A percentile compares a stretch with the other conserved stretches of the same genome.
Evolutionary conservation across 306 rosid species (phyloP).

Genomic region (Canavalia gladiata): DNA sequence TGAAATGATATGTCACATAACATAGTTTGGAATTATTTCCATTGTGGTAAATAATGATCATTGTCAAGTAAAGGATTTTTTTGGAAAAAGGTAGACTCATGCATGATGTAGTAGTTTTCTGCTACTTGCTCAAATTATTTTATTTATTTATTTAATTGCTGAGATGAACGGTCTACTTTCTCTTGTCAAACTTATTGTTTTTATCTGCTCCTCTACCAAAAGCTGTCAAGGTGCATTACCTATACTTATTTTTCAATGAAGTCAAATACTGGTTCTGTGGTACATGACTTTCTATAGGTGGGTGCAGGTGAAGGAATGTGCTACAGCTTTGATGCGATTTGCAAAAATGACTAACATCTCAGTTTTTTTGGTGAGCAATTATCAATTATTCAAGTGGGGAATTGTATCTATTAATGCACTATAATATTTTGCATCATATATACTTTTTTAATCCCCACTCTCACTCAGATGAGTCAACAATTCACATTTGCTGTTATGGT

Average conservation of each 20-base stretch:
- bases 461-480: not conserved
- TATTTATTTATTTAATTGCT: slow-evolving; percentile 25
- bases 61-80: slow-evolving; percentile 22
- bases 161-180: slow-evolving; percentile 27
- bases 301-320: slow-evolving; percentile 92
- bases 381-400: slow-evolving; percentile 6
- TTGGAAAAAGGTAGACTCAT: not conserved
- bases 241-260: slow-evolving; percentile 25
- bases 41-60: not conserved
- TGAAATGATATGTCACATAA: slow-evolving; percentile 15
- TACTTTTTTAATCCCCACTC: slow-evolving; percentile 2
- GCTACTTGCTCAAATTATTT: slow-evolving; percentile 36
- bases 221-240: slow-evolving; percentile 18
- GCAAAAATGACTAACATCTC: slow-evolving; percentile 85
- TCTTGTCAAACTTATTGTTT: slow-evolving; percentile 28
- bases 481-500: slow-evolving; percentile 29
- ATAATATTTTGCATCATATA: slow-evolving; percentile 24
- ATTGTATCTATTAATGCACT: not conserved
- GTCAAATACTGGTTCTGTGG: slow-evolving; percentile 33
- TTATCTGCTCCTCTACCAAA: slow-evolving; percentile 33
- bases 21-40: not conserved
- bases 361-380: slow-evolving; percentile 74
- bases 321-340: slow-evolving; percentile 83
- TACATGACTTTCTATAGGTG: slow-evolving; percentile 43
- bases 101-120: slow-evolving; percentile 27